These are phyloP conservation scores for Trypethelium eluteriae DNA, from an alignment of 495 filamentous ascomycete genomes.

Conservation along the genomic window DNA sequence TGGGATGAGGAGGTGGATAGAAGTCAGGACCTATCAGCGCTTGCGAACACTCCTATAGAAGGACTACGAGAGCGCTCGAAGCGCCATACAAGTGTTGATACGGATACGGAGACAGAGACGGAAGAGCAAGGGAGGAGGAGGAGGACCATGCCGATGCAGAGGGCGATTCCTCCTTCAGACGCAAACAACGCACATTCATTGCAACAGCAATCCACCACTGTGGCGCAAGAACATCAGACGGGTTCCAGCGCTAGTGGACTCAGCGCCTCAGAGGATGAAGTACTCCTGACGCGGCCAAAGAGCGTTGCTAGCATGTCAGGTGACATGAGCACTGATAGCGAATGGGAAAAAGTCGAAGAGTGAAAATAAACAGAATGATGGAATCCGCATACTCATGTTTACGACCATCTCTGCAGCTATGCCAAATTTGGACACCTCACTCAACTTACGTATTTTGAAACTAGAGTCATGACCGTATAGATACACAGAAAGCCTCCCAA, in stretches of 20 bases:
- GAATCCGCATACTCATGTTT: not conserved
- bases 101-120: not conserved
- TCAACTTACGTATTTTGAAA: not conserved
- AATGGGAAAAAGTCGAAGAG: slow-evolving; percentile 39
- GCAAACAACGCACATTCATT: not conserved
- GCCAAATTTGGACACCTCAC: not conserved
- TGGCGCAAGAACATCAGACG: slow-evolving; percentile 6
- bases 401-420: not conserved
- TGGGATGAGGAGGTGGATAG: slow-evolving; percentile 29
- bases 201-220: slow-evolving; percentile 14
- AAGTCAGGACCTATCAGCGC: slow-evolving; percentile 10
- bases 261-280: slow-evolving; percentile 23
- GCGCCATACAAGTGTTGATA: slow-evolving; percentile 10
- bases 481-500: not conserved
- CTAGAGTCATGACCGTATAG: not conserved
- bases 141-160: slow-evolving; percentile 16
- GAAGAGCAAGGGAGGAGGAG: slow-evolving; percentile 14
- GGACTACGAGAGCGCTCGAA: slow-evolving; percentile 14
- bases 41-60: not conserved
- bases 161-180: not conserved
- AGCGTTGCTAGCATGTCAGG: slow-evolving; percentile 15
- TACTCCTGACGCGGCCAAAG: not conserved
- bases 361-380: slow-evolving; percentile 13
- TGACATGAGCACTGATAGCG: slow-evolving; percentile 39
- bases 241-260: slow-evolving; percentile 2